Base-by-base conservation (phyloP, 805 yeast species). In the Vanderwaltozyma yarrowii region DNA sequence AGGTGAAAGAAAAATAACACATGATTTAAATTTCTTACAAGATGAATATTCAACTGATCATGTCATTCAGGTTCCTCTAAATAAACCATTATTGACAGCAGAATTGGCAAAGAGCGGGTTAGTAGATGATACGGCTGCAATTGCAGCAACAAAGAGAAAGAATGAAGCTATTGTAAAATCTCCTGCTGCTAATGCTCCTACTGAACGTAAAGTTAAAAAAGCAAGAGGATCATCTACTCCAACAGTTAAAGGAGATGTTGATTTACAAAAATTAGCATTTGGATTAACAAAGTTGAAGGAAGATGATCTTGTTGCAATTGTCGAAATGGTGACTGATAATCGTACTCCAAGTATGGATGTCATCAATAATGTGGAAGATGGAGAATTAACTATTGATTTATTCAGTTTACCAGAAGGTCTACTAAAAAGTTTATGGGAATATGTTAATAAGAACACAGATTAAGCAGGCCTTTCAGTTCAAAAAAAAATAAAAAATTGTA, bases 241-340 rank as follows among this genome's bases (percentile, higher is more conserved):
- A 7, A 53, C 92, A 9, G 63, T 74, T 20, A 83, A 81, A 58
- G 92, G 88, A 5, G 70, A 71, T 30, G 80, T 92, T 26, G 96
- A 89, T 58, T 69, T 92, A 50, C 97, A 92, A 56, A 79, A 80
- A 56, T 72, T 89, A 52, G 96, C 97, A 4, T 83, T 80, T 43
- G 89, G 92, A 2, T 71, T 89, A 52, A 85, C 94, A 39, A 84
- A 84, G 61, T 70, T 89, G 45, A 78, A 70, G 40, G 97, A 89
- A 63, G 97, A 92, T 59, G 96, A 92, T 61, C 69, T 89, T 48
- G 74, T 92, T 39, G 94, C 88, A 20, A 92, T 92, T 32, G 97
- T 89, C 39, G 96, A 89, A 64, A 89, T 92, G 96, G 92, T 89
- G 31, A 87, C 95, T 35, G 97, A 89, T 61, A 92, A 92, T 65